A percentile compares a stretch with the other conserved stretches of the same genome.
Conservation (phyloP, 257 asterid genomes). For the Apocynum venetum region DNA sequence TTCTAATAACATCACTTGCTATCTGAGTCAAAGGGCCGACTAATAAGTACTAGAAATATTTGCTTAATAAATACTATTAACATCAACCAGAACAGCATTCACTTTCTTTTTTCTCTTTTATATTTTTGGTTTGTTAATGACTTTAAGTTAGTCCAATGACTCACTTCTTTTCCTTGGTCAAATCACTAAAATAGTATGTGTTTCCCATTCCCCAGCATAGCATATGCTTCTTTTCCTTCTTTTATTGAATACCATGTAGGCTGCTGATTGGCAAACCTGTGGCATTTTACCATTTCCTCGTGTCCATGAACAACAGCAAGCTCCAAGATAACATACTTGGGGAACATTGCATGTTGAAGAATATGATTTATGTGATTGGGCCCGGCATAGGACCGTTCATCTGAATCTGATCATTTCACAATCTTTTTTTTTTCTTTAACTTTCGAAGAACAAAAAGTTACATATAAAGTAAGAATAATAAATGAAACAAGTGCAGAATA, state of each 20-base stretch:
- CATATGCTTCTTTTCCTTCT: background rate
- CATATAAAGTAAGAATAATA: no score
- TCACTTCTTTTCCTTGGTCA: background rate
- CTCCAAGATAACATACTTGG: background rate
- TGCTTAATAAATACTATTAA: no score
- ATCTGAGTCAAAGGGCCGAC: no score
- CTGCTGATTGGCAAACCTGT: background rate
- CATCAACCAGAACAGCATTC: no score
- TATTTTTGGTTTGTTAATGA: background rate
- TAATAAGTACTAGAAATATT: no score
- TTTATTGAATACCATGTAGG: background rate
- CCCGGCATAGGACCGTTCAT: background rate
- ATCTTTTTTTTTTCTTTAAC: no score
- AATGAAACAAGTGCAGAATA: no score
- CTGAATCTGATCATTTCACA: no score
- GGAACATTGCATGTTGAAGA: conserved; percentile 1
- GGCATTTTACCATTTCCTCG: background rate
- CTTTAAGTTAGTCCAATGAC: background rate
- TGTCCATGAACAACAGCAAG: background rate
- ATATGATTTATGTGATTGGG: background rate
- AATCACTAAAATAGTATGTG: background rate
- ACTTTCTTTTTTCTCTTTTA: background rate
- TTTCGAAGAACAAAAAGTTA: no score
- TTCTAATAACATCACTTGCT: no score
- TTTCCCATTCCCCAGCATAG: background rate